Percentiles rank a stretch among this genome's conserved stretches.
Conservation (phyloP, 331 rosid genomes). For the Ulmus americana region DNA sequence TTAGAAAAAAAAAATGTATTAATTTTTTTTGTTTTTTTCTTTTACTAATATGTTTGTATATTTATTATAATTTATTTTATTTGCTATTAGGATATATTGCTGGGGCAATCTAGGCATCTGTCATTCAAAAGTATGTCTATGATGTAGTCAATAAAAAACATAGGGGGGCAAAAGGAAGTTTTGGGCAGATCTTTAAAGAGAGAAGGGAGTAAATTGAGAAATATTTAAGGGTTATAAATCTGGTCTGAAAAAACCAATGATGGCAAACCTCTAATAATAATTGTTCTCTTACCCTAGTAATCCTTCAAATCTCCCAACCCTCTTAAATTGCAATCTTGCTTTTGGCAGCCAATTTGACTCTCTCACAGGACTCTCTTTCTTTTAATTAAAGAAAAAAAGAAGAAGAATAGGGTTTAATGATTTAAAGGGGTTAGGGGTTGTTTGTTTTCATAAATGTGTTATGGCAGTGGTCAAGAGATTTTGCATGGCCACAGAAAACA, state of each 20-base stretch:
- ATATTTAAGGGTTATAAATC: constrained; percentile 48
- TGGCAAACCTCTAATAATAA: constrained; percentile 67
- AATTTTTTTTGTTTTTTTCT: too few species aligned
- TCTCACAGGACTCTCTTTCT: background rate
- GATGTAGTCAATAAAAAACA: constrained; percentile 29
- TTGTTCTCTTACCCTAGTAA: constrained; percentile 38
- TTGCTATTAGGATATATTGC: constrained; percentile 22
- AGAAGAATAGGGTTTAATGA: constrained; percentile 32
- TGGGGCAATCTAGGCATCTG: constrained; percentile 35
- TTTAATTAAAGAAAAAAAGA: too few species aligned
- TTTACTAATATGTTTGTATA: too few species aligned
- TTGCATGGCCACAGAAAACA: constrained; percentile 59
- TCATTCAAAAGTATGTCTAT: constrained; percentile 24
- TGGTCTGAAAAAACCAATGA: constrained; percentile 77
- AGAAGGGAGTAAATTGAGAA: constrained; percentile 29
- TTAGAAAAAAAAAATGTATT: too few species aligned
- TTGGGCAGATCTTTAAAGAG: constrained; percentile 34
- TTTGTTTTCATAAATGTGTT: constrained; percentile 57
- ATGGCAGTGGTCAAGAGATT: constrained; percentile 42
- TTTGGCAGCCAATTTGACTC: constrained; percentile 33
- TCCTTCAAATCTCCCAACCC: constrained; percentile 27
- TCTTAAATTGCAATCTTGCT: constrained; percentile 41
- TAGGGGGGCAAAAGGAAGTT: constrained; percentile 42
- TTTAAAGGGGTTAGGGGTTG: constrained; percentile 36
- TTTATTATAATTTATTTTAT: too few species aligned